These are phyloP conservation scores for Bacidia gigantensis DNA, from an alignment of 495 filamentous ascomycete species.

Conservation along the genomic window DNA sequence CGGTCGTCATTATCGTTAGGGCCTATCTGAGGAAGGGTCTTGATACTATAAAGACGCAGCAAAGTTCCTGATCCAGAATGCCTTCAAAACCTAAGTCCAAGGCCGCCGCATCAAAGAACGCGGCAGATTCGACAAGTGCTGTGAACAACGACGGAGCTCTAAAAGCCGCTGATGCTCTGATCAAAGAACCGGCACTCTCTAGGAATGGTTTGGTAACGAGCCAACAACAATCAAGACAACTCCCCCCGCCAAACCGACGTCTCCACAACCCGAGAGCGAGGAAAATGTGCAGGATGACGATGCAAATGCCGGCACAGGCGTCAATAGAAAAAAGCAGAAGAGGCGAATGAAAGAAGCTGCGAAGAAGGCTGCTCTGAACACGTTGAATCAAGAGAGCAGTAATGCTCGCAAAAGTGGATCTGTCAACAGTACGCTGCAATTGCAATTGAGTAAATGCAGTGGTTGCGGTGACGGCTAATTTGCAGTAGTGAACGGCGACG, in stretches of 20 bases:
- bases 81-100: conserved; percentile 16
- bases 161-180: background rate
- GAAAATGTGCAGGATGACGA: conserved; percentile 6
- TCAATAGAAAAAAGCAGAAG: conserved; percentile 91
- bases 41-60: background rate
- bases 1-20: too few species aligned
- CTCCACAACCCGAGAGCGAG: background rate
- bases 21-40: too few species aligned
- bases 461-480: conserved; percentile 2
- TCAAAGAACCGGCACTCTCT: background rate
- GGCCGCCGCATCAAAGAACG: conserved; percentile 10
- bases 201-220: too few species aligned
- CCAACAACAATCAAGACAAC: background rate
- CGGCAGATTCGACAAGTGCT: background rate
- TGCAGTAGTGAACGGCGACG: conserved; percentile 15
- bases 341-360: conserved; percentile 64
- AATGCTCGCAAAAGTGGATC: conserved; percentile 8
- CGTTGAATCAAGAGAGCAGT: background rate
- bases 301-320: conserved; percentile 23
- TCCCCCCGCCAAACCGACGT: background rate
- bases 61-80: conserved; percentile 9
- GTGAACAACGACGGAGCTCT: background rate
- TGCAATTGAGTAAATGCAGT: background rate
- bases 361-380: conserved; percentile 44
- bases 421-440: background rate